Percentiles rank a stretch among this genome's conserved stretches.
phyloP scores from a whole-genome alignment of 148 eudicot species.

The Diospyros lotus region DNA sequence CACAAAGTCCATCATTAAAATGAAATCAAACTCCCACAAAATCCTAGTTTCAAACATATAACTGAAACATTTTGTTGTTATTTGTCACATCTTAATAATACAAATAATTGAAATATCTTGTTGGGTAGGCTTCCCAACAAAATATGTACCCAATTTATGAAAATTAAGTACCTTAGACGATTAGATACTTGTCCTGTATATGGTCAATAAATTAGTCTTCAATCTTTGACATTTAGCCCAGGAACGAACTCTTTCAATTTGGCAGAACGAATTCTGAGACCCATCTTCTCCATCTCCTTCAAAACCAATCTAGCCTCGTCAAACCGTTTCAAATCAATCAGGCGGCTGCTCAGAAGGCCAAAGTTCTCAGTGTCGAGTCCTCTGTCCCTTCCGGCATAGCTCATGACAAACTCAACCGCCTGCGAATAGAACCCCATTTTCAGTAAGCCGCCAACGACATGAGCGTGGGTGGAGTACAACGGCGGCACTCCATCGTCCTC shows the following conservation, averaged over 20 bases:
- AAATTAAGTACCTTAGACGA: too few relatives aligned
- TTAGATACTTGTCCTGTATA: too few relatives aligned
- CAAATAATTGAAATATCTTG: too few relatives aligned
- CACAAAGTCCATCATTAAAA: too few relatives aligned
- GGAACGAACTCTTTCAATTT: constrained; percentile 30
- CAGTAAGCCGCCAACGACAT: constrained; percentile 41
- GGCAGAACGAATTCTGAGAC: constrained; percentile 26
- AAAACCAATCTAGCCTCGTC: constrained; percentile 47
- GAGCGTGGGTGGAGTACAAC: constrained; percentile 38
- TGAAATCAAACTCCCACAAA: too few relatives aligned
- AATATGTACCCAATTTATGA: too few relatives aligned
- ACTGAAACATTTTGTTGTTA: too few relatives aligned
- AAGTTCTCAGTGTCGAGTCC: constrained; percentile 39
- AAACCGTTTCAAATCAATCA: constrained; percentile 35
- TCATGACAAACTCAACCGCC: constrained; percentile 55
- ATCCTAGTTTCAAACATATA: too few relatives aligned
- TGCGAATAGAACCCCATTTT: constrained; percentile 36
- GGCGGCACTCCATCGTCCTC: constrained; percentile 34
- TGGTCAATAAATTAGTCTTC: neutral
- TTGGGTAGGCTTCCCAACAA: too few relatives aligned
- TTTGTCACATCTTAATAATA: too few relatives aligned
- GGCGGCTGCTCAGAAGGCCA: constrained; percentile 38
- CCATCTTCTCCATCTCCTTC: constrained; percentile 44
- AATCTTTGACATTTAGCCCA: constrained; percentile 8
- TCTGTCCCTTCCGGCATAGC: constrained; percentile 36